Conservation (phyloP, 1,139 yeast genomes). For the Waltiozyma sp. region DNA sequence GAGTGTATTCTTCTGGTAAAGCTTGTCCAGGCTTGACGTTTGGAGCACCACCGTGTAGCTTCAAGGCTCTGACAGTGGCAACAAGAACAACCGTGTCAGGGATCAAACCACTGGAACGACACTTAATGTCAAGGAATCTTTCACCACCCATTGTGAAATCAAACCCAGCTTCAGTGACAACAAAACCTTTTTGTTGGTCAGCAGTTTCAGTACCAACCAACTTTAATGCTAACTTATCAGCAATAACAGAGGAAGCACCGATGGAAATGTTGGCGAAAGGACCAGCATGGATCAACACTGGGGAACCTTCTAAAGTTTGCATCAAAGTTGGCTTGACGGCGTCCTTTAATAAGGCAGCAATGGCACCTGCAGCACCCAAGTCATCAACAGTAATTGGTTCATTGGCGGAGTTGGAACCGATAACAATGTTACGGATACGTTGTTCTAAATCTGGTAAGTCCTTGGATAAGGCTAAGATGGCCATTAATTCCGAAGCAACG, state of each 20-base stretch:
- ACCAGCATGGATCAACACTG: conserved; percentile 96
- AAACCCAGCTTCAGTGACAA: conserved; percentile 95
- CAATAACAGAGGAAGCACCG: conserved; percentile 91
- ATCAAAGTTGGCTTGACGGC: conserved; percentile 95
- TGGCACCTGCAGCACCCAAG: conserved; percentile 94
- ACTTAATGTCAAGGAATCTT: conserved; percentile 91
- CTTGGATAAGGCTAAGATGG: conserved; percentile 83
- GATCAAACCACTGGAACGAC: conserved; percentile 81
- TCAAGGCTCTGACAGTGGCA: conserved; percentile 94
- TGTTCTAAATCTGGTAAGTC: conserved; percentile 80
- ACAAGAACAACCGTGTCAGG: conserved; percentile 94
- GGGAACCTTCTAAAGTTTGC: conserved; percentile 98
- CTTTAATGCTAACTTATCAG: conserved; percentile 92
- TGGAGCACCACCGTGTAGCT: conserved; percentile 83
- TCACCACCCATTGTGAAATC: conserved; percentile 99
- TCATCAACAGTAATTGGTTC: conserved; percentile 94
- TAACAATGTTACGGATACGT: conserved; percentile 84
- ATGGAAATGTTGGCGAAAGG: conserved; percentile 97
- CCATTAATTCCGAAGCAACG: conserved; percentile 97
- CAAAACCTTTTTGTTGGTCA: conserved; percentile 64
- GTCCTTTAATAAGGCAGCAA: conserved; percentile 90
- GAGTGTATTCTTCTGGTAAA: conserved; percentile 54
- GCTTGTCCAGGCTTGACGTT: conserved; percentile 76
- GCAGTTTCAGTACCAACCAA: conserved; percentile 58
- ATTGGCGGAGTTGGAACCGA: conserved; percentile 73